phyloP scores from a whole-genome alignment of 345 rosid species.

The Hypericum androsaemum region DNA sequence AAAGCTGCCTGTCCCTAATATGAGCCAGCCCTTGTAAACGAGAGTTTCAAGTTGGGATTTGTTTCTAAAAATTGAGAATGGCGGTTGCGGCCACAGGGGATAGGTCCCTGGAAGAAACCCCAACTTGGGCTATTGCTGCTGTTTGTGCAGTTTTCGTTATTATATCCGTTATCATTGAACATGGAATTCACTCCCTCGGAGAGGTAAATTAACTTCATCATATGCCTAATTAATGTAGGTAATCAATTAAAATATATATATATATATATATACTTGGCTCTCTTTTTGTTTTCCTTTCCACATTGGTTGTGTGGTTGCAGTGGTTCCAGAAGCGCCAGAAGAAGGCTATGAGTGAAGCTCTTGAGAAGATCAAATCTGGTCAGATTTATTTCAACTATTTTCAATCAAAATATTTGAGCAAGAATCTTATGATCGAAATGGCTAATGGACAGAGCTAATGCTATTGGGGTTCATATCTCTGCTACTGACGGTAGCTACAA shows the following conservation, averaged over 20 bases:
- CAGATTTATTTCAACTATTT: background rate
- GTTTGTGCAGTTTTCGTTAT: conserved; percentile 20
- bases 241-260: no score
- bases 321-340: conserved; percentile 6
- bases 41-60: background rate
- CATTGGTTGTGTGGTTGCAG: background rate
- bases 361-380: conserved; percentile 4
- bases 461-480: background rate
- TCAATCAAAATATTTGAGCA: no score
- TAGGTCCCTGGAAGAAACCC: conserved; percentile 20
- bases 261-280: no score
- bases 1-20: no score
- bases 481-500: background rate
- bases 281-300: background rate
- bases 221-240: no score
- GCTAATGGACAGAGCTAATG: background rate
- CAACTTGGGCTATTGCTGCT: conserved; percentile 18
- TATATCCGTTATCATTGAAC: conserved; percentile 13
- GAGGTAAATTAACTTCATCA: no score
- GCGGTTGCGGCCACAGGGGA: conserved; percentile 27
- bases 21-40: no score
- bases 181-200: conserved; percentile 13
- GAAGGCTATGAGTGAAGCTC: conserved; percentile 4
- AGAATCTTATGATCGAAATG: no score
- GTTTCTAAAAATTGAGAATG: conserved; percentile 14